Conservation (phyloP, 495 filamentous ascomycete genomes). For the Neurospora cerealis region DNA sequence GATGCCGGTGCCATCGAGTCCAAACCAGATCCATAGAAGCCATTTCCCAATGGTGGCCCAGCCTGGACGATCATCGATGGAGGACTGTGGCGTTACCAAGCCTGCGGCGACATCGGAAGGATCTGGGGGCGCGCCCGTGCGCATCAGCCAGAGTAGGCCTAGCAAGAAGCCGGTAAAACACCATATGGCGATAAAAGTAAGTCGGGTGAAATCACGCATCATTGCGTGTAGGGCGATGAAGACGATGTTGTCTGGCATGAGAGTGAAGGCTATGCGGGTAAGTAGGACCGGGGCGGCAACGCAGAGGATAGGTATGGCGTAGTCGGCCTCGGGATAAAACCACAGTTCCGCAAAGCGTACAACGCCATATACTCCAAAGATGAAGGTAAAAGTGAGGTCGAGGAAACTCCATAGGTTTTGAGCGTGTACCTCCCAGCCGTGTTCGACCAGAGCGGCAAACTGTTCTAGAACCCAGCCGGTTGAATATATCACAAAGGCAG, state of each 20-base stretch:
- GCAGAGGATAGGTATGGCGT: conserved; percentile 49
- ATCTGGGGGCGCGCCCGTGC: conserved; percentile 1
- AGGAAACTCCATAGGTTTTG: conserved; percentile 61
- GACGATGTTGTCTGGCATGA: conserved; percentile 59
- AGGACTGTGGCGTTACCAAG: conserved; percentile 18
- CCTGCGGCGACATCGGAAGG: conserved; percentile 3
- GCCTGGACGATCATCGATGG: conserved; percentile 13
- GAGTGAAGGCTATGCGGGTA: conserved; percentile 52
- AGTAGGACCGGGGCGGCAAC: conserved; percentile 51
- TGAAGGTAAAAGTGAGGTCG: conserved; percentile 48
- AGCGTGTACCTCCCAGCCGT: conserved; percentile 58
- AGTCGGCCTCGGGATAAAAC: conserved; percentile 26
- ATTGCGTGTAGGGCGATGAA: conserved; percentile 56
- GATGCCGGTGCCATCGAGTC: conserved; percentile 56
- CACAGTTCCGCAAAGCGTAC: conserved; percentile 41
- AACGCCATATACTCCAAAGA: conserved; percentile 45
- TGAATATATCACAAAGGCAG: conserved; percentile 46
- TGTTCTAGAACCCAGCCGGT: conserved; percentile 54
- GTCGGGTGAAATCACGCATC: conserved; percentile 54
- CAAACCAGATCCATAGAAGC: conserved; percentile 64
- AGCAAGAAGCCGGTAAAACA: conserved; percentile 56
- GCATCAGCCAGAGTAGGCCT: conserved; percentile 48
- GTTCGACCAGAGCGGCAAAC: conserved; percentile 54
- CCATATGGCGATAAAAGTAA: conserved; percentile 53
- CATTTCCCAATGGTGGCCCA: conserved; percentile 51